Conservation (phyloP, 176 grass and related monocot genomes). For the Puccinellia tenuiflora region DNA sequence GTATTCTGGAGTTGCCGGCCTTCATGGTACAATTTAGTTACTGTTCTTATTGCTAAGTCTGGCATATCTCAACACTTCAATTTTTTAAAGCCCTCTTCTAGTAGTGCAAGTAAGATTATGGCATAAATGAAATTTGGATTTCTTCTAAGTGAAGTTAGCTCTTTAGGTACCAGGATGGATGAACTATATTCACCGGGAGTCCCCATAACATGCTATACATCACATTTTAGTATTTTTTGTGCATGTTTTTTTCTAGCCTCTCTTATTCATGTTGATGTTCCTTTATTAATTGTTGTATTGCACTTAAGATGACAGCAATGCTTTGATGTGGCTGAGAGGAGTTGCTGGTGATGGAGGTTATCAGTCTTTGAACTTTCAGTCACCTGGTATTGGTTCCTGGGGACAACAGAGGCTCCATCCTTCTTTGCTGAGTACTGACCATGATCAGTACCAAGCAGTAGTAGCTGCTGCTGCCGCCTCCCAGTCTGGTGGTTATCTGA, state of each 20-base stretch:
- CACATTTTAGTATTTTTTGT: neutral
- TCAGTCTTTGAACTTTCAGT: conserved; percentile 76
- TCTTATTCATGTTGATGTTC: conserved; percentile 19
- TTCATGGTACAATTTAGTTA: conserved; percentile 60
- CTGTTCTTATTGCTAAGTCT: too few species aligned
- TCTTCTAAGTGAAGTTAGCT: neutral
- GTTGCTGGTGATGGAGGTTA: conserved; percentile 70
- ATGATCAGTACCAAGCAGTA: conserved; percentile 71
- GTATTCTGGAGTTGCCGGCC: conserved; percentile 79
- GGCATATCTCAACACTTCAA: neutral
- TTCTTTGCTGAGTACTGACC: conserved; percentile 55
- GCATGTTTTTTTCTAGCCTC: neutral
- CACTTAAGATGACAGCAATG: conserved; percentile 92
- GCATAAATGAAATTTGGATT: neutral
- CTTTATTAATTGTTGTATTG: conserved; percentile 36
- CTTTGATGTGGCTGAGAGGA: conserved; percentile 95
- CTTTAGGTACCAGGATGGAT: conserved; percentile 2
- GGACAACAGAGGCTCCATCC: conserved; percentile 72
- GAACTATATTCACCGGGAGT: neutral
- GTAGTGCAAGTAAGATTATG: neutral
- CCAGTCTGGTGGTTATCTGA: conserved; percentile 49
- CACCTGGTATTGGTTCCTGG: conserved; percentile 76
- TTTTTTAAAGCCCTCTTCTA: neutral
- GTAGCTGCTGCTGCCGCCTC: conserved; percentile 50
- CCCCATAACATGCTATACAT: neutral